Conservation (phyloP, 2,329 filamentous ascomycete genomes). For the Fusarium neocosmosporiellum region DNA sequence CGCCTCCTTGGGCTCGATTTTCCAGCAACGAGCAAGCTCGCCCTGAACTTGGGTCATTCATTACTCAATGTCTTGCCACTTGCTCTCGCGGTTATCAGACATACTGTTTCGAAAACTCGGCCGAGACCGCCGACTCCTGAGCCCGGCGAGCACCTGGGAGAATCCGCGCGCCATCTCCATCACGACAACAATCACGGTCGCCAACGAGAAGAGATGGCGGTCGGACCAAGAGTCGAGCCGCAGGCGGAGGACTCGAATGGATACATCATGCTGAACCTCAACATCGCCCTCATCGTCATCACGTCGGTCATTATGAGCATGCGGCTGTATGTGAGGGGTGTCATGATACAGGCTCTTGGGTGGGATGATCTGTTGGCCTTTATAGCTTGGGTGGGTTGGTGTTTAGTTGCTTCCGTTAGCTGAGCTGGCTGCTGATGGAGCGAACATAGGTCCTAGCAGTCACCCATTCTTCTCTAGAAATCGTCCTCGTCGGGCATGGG, state of each 20-base stretch:
- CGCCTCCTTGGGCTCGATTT: background rate
- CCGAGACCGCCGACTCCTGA: slow-evolving; percentile 20
- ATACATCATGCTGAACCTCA: slow-evolving; percentile 29
- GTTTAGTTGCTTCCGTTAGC: too few relatives aligned
- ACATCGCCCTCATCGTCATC: slow-evolving; percentile 33
- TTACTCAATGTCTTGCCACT: slow-evolving; percentile 27
- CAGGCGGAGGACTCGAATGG: slow-evolving; percentile 9
- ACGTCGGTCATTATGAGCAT: slow-evolving; percentile 29
- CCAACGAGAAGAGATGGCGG: slow-evolving; percentile 21
- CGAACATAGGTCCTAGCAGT: slow-evolving; percentile 21
- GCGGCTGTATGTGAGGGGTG: slow-evolving; percentile 36
- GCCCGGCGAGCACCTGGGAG: slow-evolving; percentile 10
- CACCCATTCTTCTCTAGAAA: slow-evolving; percentile 28
- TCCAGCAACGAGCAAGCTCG: background rate
- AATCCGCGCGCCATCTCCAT: slow-evolving; percentile 31
- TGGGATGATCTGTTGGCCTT: slow-evolving; percentile 36
- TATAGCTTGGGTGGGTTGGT: slow-evolving; percentile 32
- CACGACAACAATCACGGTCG: slow-evolving; percentile 31
- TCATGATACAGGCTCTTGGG: slow-evolving; percentile 34
- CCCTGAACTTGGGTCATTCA: background rate
- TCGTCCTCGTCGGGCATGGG: slow-evolving; percentile 28
- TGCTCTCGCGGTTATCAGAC: slow-evolving; percentile 32
- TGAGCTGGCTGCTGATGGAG: background rate
- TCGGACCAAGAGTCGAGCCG: background rate
- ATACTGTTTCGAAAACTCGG: slow-evolving; percentile 34